Percentiles rank a stretch among this genome's conserved stretches.
These are phyloP conservation scores for Saccharomycopsis oosterbeekiorum DNA, from an alignment of 805 yeast species.

Conservation along the genomic window DNA sequence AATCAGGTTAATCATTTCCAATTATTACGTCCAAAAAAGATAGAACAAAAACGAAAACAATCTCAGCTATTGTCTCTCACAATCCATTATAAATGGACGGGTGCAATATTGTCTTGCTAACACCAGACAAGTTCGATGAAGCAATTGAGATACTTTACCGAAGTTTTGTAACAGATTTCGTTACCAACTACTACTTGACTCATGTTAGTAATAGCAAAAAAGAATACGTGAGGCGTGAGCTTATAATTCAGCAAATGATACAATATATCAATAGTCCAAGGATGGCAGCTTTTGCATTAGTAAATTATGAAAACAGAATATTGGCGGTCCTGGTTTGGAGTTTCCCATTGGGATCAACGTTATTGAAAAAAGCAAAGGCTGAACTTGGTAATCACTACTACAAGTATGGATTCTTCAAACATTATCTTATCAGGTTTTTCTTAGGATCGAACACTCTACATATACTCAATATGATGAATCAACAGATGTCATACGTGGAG, in stretches of 20 bases:
- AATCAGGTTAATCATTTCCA: too few species aligned
- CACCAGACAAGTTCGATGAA: background rate
- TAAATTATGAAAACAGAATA: background rate
- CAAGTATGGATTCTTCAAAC: background rate
- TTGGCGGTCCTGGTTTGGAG: background rate
- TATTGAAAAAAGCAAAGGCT: background rate
- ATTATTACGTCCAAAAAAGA: too few species aligned
- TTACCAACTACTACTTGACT: background rate
- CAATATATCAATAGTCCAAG: background rate
- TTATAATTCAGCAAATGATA: background rate
- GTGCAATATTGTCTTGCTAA: background rate
- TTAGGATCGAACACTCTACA: conserved; percentile 5
- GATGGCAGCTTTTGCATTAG: background rate
- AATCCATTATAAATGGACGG: background rate
- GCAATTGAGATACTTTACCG: background rate
- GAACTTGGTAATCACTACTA: background rate
- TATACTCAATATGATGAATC: background rate
- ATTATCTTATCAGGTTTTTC: background rate
- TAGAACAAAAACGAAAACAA: background rate
- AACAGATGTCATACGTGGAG: conserved; percentile 5
- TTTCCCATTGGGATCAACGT: background rate
- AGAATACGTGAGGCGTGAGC: background rate
- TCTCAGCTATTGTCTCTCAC: too few species aligned
- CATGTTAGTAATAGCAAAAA: background rate
- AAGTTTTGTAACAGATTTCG: background rate